Base-by-base conservation (phyloP, 2,329 filamentous ascomycete species). In the Pseudogymnoascus sp. region DNA sequence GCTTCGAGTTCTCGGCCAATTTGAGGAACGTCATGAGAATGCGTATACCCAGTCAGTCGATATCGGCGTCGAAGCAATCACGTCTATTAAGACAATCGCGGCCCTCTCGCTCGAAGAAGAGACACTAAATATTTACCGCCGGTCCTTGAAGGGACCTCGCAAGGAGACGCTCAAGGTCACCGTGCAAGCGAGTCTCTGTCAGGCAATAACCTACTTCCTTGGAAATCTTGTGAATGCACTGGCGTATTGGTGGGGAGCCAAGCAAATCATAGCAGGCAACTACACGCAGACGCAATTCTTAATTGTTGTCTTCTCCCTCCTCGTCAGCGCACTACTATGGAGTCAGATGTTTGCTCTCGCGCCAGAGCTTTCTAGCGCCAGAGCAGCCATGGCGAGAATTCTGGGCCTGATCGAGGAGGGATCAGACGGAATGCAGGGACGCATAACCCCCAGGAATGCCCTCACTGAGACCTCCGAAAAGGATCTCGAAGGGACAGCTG, bases 241-340 rank as follows among this genome's bases (percentile, higher is more conserved):
- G 61, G 86, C 88, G 1, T 91, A 91, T 74, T 92, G 88, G 87
- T 92, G 89, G 88, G 89, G 89, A 4, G 82, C 87, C 0, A 87
- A 84, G 67, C 84, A 86, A 63, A 89, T 92, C 64, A 81, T 86
- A 61, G 78, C 80, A 39, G 87, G 88, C 3, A 77, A 82, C 63
- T 88, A 87, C 67, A 79, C 74, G 1, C 83, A 83, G 45, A 83
- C 85, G 28, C 82, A 88, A 9, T 92, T 91, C 76, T 84, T 92
- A 71, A 88, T 90, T 67, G 86, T 92, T 8, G 78, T 91, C 2
- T 80, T 89, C 14, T 80, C 87, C 3, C 82, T 92, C 68, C 80
- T 92, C 1, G 84, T 91, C 39, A 88, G 85, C 64, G 88, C 89
- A 0, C 85, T 89, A 69, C 79, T 88, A 6, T 90, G 88, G 80